Base-by-base conservation (phyloP, 495 filamentous ascomycete genomes). In the Penicillium taxi region DNA sequence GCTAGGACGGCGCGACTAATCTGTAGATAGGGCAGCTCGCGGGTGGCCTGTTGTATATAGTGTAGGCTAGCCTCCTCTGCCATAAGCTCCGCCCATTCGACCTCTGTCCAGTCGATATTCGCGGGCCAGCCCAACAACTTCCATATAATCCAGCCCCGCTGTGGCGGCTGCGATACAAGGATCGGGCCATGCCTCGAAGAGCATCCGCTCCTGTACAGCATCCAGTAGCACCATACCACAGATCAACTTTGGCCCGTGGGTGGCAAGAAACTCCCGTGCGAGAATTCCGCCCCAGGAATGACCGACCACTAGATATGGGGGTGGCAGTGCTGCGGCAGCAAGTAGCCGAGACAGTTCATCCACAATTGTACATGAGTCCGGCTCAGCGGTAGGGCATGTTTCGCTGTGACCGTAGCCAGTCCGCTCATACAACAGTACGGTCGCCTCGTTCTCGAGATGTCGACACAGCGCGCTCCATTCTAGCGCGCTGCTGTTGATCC, bases 401-500 rank as follows among this genome's bases (percentile, higher is more conserved):
- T 41, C 38, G 17, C 38, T 41, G 9, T 12, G 38, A 19, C 38
- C 38, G 30, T 41, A 41, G 7, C 38, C 38, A 3, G 38, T 19
- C 7, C 38, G 38, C 14, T 41, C 38, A 11, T 41, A 41, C 0
- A 41, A 24, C 1, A 41, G 20, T 3, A 41, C 14, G 16, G 38
- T 19, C 21, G 30, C 17, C 11, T 41, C 38, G 6, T 12, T 9
- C 30, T 41, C 38, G 7, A 41, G 38, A 16, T 41, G 9, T 8
- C 38, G 38, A 28, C 38, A 41, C 11, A 41, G 23, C 15, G 38
- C 30, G 23, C 38, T 34, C 38, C 38, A 41, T 41, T 41, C 38
- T 6, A 41, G 11, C 2, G 38, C 38, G 14, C 38, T 41, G 30
- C 38, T 26, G 1, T 29, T 41, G 22, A 41, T 34, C n/a, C 38